phyloP scores from a whole-genome alignment of 2,329 filamentous ascomycete genomes.

The Metarhizium album region DNA sequence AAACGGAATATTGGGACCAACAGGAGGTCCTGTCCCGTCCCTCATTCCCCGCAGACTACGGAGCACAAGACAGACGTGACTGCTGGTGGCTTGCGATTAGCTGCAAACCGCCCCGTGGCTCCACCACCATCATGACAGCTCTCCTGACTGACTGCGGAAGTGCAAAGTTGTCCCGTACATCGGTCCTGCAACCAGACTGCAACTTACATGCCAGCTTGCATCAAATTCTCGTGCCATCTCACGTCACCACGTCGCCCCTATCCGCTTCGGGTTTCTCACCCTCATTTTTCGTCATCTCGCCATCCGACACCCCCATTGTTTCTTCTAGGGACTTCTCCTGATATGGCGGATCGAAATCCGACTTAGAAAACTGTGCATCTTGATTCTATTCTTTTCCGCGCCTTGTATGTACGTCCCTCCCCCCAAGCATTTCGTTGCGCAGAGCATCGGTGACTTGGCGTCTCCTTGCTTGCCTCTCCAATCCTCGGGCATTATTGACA shows the following conservation, averaged over 20 bases:
- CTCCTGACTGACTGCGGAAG: not conserved
- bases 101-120: not conserved
- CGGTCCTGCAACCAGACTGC: not conserved
- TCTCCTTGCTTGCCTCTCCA: slow-evolving; percentile 7
- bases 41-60: not conserved
- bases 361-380: slow-evolving; percentile 8
- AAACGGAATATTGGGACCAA: too few relatives aligned
- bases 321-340: slow-evolving; percentile 1
- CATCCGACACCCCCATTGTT: not conserved
- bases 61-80: not conserved
- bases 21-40: not conserved
- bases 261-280: not conserved
- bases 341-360: slow-evolving; percentile 11
- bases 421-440: not conserved
- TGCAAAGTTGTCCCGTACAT: not conserved
- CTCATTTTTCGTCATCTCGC: not conserved
- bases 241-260: slow-evolving; percentile 4
- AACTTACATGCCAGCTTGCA: slow-evolving; percentile 7
- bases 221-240: slow-evolving; percentile 10
- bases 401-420: not conserved
- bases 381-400: slow-evolving; percentile 9
- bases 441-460: not conserved
- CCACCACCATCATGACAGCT: not conserved
- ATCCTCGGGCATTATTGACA: not conserved
- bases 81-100: not conserved